Evolutionary conservation across 129 eudicot genomes (phyloP), one percentile per base, ranked within the genome.

Genomic region (Erigeron canadensis): DNA sequence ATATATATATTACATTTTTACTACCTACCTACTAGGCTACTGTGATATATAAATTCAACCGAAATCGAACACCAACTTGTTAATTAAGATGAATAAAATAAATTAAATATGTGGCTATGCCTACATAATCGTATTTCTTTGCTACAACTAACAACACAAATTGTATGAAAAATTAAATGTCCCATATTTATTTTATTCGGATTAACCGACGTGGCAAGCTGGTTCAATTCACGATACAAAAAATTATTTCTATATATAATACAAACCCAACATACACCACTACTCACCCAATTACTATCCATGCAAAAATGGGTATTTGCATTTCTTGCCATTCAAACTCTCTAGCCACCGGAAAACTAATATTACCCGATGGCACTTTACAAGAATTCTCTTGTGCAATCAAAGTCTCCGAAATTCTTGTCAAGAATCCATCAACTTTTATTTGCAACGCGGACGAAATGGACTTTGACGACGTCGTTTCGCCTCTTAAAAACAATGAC

Each of bases 381-480:
- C 89, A 87, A 60, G 96, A 94, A 39, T 94, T 65, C 74, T 65
- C 87, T 0, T 72, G 84, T 71, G 85, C 98, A 6, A 85, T 88
- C 7, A 84, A 79, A 70, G 96, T 82, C 2, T 82, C 90, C 12
- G 74, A 82, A 67, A 77, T 89, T 11, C 77, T 89, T 10, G 84
- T 79, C 60, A 81, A 75, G 43, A 70, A 87, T 62, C 95, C 93
- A 4, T 38, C 84, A 0, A 66, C 67, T 42, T 94, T 94, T 72
- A 87, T 94, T 8, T 94, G 98, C 23, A 82, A 94, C 72, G 84
- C 98, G 40, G 98, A 94, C 70, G 98, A 94, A 28, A 94, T 94
- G 95, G 98, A 94, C 23, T 89, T 94, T 51, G 91, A 87, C 81
- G 81, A 81, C 74, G 82, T 87, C 38, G 92, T 87, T 7, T 82